These are phyloP conservation scores for Caryopteris hybrid DNA, from an alignment of 305 asterid genomes.

Conservation along the genomic window DNA sequence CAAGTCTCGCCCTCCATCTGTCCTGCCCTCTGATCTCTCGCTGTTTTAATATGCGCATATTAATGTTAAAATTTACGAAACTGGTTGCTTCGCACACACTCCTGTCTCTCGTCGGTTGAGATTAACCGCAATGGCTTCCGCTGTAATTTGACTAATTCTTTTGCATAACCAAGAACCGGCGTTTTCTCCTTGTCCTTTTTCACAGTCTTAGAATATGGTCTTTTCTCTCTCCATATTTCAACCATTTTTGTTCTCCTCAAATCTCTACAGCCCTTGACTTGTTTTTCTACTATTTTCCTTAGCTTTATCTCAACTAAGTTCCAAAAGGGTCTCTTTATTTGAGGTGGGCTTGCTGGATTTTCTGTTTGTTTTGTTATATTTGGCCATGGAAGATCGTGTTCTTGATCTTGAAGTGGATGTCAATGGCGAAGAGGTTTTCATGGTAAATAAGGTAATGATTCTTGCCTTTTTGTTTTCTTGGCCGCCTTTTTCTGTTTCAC, in stretches of 20 bases:
- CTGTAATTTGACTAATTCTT: constrained; percentile 23
- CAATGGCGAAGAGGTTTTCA: constrained; percentile 71
- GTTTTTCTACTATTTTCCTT: background rate
- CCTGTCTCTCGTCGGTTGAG: constrained; percentile 31
- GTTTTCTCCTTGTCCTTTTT: constrained; percentile 48
- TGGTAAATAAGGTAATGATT: constrained; percentile 56
- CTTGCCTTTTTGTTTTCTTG: background rate
- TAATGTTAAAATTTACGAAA: constrained; percentile 1
- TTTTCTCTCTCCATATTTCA: background rate
- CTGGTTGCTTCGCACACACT: constrained; percentile 25
- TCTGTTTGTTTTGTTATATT: constrained; percentile 18
- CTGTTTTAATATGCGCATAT: constrained; percentile 9
- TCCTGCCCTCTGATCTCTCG: constrained; percentile 17
- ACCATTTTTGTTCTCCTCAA: constrained; percentile 11
- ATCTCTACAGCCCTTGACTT: background rate
- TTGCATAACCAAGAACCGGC: constrained; percentile 43
- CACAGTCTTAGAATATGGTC: constrained; percentile 39
- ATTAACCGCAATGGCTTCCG: constrained; percentile 19
- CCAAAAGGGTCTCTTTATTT: constrained; percentile 33
- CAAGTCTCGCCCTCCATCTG: constrained; percentile 13
- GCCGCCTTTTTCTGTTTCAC: background rate
- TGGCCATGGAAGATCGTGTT: constrained; percentile 46
- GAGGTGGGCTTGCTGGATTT: constrained; percentile 30
- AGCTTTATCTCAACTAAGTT: background rate
- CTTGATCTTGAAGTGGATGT: constrained; percentile 82